Base-by-base conservation (phyloP, 2,329 filamentous ascomycete genomes). In the Neophaeococcomyces aloes region DNA sequence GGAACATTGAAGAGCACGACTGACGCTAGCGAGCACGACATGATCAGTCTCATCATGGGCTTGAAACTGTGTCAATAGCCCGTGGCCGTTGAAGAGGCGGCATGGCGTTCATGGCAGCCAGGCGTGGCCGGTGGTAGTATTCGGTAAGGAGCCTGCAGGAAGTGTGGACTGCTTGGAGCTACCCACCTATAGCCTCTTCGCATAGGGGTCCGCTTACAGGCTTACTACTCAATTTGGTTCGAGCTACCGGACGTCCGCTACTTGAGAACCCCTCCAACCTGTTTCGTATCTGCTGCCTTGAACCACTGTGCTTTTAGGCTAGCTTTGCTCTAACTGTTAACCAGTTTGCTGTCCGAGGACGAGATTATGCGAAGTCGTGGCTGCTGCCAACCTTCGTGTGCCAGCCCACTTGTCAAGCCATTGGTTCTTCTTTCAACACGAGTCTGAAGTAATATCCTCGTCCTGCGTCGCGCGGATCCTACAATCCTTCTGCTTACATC, bases 221-320 rank as follows among this genome's bases (percentile, higher is more conserved):
- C 13, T 27, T 3, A 7, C 21, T 23, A 19, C 35, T 38, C 8
- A 27, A 39, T 39, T 29, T 39, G 37, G 37, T 19, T 39, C 7
- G 30, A 38, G 35, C 21, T 21, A 17, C 27, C 39, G 39, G 39
- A 42, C 31, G n/a, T 42, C 39, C 39, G 39, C 29, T 42, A 42
- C 30, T 10, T 15, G 23, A 33, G 19, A 19, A n/a, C 39, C 17
- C 19, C 39, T 41, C 38, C 38, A 41, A 41, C 38, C 17, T 32
- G 17, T 41, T 32, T 5, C 29, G 19, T 19, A 4, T 42, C 21
- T 29, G n/a, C 21, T 42, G 39, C 39, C 39, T 42, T 35, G 39
- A 23, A 23, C 34, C 23, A 19, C 23, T 25, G 30, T 30, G 21
- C 3, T 35, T 35, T 25, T 8, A 19, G 30, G 21, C 30, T 17